A percentile compares a stretch with the other conserved stretches of the same genome.
Evolutionary conservation across 2,329 filamentous ascomycete genomes (phyloP).

Genomic region (Bipolaris oryzae): DNA sequence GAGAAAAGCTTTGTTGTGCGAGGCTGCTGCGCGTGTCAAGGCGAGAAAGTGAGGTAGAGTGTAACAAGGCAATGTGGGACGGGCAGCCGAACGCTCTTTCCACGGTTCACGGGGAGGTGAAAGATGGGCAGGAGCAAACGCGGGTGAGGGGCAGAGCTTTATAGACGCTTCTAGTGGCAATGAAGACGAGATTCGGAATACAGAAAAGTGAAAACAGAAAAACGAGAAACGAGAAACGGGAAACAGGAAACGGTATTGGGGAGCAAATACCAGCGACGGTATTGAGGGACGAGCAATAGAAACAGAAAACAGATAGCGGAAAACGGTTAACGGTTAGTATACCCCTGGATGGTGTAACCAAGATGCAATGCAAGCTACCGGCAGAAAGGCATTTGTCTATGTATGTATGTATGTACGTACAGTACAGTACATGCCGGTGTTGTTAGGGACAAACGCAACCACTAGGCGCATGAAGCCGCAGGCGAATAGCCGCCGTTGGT

Average conservation of each 20-base stretch:
- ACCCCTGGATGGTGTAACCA: slow-evolving; percentile 18
- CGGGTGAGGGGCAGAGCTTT: slow-evolving; percentile 18
- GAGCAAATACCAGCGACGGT: too few species aligned
- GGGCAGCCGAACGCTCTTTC: slow-evolving; percentile 2
- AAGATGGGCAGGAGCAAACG: slow-evolving; percentile 9
- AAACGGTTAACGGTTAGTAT: slow-evolving; percentile 2
- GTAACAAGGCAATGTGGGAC: neutral
- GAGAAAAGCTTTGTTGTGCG: neutral
- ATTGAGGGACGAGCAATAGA: neutral
- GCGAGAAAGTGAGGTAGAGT: neutral
- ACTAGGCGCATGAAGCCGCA: slow-evolving; percentile 10
- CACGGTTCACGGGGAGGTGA: slow-evolving; percentile 2
- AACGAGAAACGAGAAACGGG: neutral
- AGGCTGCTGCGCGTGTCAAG: neutral
- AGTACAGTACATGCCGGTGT: too few species aligned
- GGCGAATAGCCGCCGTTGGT: slow-evolving; percentile 10
- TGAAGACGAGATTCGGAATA: slow-evolving; percentile 1
- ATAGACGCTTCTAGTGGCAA: slow-evolving; percentile 7
- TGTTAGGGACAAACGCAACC: slow-evolving; percentile 13
- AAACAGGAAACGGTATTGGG: too few species aligned
- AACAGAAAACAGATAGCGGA: neutral
- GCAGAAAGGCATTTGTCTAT: slow-evolving; percentile 14
- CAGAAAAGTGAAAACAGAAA: neutral
- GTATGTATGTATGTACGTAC: too few species aligned
- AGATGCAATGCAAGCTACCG: slow-evolving; percentile 18